Evolutionary conservation across 2,329 filamentous ascomycete genomes (phyloP).

Genomic region (Microcyclospora pomicola): DNA sequence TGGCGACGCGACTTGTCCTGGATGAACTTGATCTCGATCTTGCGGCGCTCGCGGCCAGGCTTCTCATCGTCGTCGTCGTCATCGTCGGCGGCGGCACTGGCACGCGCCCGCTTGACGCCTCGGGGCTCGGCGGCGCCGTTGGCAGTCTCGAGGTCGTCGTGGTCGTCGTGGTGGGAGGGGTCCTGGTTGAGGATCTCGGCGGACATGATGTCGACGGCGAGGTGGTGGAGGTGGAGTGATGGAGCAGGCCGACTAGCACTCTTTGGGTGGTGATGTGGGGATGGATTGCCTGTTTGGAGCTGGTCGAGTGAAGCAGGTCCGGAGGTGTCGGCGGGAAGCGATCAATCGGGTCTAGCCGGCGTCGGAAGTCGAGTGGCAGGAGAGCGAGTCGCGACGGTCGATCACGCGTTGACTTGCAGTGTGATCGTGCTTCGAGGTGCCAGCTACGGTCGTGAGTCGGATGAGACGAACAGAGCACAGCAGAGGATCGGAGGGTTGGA

Average conservation of each 20-base stretch:
- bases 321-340: too few species aligned
- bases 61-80: conserved; percentile 98
- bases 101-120: conserved; percentile 79
- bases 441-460: too few species aligned
- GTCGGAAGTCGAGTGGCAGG: too few species aligned
- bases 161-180: conserved; percentile 36
- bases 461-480: too few species aligned
- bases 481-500: too few species aligned
- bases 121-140: conserved; percentile 47
- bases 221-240: neutral
- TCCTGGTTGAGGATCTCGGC: conserved; percentile 38
- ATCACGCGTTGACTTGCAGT: too few species aligned
- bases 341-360: too few species aligned
- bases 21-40: conserved; percentile 99
- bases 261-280: conserved; percentile 3
- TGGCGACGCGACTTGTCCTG: conserved; percentile 98
- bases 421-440: too few species aligned
- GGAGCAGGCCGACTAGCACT: conserved; percentile 2
- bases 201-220: conserved; percentile 23
- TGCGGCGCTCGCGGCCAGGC: conserved; percentile 90
- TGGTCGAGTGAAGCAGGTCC: conserved; percentile 1
- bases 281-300: conserved; percentile 4
- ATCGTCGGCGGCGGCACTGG: conserved; percentile 56
- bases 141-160: conserved; percentile 53
- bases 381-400: too few species aligned